phyloP scores from a whole-genome alignment of 305 asterid species.

The Euphrasia arctica region DNA sequence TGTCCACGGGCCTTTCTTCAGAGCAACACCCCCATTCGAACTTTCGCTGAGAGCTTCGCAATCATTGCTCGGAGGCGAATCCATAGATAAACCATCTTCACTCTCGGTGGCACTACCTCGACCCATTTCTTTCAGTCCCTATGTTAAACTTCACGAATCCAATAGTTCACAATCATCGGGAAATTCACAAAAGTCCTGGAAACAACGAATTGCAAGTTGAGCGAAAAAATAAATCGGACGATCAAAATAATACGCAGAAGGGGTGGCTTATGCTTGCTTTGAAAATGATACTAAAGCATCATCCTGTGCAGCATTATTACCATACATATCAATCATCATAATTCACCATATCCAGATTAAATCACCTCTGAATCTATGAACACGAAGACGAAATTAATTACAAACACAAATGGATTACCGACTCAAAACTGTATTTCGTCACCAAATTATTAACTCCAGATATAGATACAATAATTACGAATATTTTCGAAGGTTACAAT shows the following conservation, averaged over 20 bases:
- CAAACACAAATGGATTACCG: neutral
- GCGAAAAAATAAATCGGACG: conserved; percentile 1
- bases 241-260: too few species aligned
- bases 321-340: neutral
- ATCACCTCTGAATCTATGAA: conserved; percentile 23
- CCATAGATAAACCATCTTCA: conserved; percentile 44
- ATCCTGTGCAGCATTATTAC: conserved; percentile 10
- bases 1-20: conserved; percentile 77
- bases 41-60: conserved; percentile 37
- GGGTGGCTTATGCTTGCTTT: too few species aligned
- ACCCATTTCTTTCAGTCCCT: conserved; percentile 30
- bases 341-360: conserved; percentile 6
- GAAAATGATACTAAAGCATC: neutral
- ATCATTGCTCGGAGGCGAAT: conserved; percentile 45
- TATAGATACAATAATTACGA: conserved; percentile 24
- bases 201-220: conserved; percentile 17
- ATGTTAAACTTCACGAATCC: conserved; percentile 16
- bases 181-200: conserved; percentile 20
- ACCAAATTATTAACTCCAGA: too few species aligned
- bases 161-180: conserved; percentile 31
- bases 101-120: conserved; percentile 38
- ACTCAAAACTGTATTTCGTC: conserved; percentile 19
- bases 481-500: conserved; percentile 31
- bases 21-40: conserved; percentile 35
- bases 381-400: conserved; percentile 17